These are phyloP conservation scores for Cubamyces lactineus DNA, from an alignment of 768 basidiomycete genomes.

Conservation along the genomic window DNA sequence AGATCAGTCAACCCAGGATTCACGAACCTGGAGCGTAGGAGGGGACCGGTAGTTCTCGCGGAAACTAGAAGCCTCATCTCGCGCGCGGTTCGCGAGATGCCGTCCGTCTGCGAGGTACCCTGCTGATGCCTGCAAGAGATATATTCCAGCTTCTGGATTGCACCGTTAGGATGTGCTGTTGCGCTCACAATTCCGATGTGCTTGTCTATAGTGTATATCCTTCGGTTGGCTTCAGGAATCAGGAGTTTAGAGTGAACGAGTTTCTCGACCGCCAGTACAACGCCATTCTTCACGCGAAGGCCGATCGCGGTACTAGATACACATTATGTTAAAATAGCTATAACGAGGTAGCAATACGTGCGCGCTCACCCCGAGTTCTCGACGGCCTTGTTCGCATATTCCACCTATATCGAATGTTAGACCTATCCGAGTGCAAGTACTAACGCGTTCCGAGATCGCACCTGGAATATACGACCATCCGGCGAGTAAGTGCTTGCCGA, in stretches of 20 bases:
- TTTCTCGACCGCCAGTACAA: constrained; percentile 98
- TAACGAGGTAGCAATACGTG: background rate
- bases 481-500: constrained; percentile 94
- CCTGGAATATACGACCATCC: constrained; percentile 98
- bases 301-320: constrained; percentile 87
- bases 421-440: background rate
- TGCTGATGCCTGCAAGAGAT: constrained; percentile 76
- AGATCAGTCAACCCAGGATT: background rate
- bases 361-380: constrained; percentile 89
- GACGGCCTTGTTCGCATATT: constrained; percentile 98
- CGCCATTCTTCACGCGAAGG: constrained; percentile 89
- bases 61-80: constrained; percentile 79
- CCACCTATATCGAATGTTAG: constrained; percentile 62
- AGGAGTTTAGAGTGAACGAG: constrained; percentile 94
- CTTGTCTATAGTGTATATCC: constrained; percentile 91
- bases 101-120: constrained; percentile 94
- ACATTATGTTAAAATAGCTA: background rate
- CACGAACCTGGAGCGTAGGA: constrained; percentile 75
- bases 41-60: constrained; percentile 75
- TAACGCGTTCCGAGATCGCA: constrained; percentile 37
- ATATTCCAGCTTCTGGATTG: background rate
- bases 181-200: constrained; percentile 85
- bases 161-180: background rate
- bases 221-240: constrained; percentile 88
- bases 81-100: constrained; percentile 80